These are phyloP conservation scores for Boletus huronensis DNA, from an alignment of 768 basidiomycete genomes.

Conservation along the genomic window DNA sequence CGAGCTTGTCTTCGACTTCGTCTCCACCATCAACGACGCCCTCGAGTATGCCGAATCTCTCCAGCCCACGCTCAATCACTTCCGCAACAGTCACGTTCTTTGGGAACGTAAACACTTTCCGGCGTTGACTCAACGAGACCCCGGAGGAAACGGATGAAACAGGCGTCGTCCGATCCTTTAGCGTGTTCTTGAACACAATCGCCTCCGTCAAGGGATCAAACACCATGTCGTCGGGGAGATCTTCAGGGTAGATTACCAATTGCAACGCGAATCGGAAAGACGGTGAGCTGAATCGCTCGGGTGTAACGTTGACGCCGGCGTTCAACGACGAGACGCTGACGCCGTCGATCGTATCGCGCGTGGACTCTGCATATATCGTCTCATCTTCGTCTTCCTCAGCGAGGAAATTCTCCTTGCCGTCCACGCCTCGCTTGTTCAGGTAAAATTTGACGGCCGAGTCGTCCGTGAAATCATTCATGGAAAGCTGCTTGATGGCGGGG, in stretches of 20 bases:
- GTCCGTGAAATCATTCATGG: slow-evolving; percentile 97
- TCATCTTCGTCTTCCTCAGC: slow-evolving; percentile 45
- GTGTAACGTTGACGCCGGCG: slow-evolving; percentile 44
- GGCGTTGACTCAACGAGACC: slow-evolving; percentile 57
- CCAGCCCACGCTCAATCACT: slow-evolving; percentile 88
- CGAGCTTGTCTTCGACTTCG: slow-evolving; percentile 90
- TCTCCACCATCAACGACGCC: slow-evolving; percentile 99
- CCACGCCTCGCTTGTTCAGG: slow-evolving; percentile 60
- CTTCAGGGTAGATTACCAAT: slow-evolving; percentile 81
- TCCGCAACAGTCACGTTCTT: slow-evolving; percentile 96
- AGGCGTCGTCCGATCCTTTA: slow-evolving; percentile 52
- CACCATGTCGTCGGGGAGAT: slow-evolving; percentile 91
- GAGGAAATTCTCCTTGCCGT: slow-evolving; percentile 43
- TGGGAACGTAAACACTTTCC: slow-evolving; percentile 88
- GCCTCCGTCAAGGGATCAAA: slow-evolving; percentile 94
- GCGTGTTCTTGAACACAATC: slow-evolving; percentile 79
- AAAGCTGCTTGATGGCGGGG: slow-evolving; percentile 89
- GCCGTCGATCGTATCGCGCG: slow-evolving; percentile 30
- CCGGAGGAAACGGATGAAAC: slow-evolving; percentile 44
- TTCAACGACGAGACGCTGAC: slow-evolving; percentile 17
- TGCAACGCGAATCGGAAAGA: slow-evolving; percentile 84
- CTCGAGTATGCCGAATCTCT: slow-evolving; percentile 90
- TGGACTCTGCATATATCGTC: slow-evolving; percentile 37
- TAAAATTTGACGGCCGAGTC: slow-evolving; percentile 98
- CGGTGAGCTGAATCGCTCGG: slow-evolving; percentile 79